These are phyloP conservation scores for Arthrobotrys conoides DNA, from an alignment of 2,329 filamentous ascomycete genomes.

Conservation along the genomic window DNA sequence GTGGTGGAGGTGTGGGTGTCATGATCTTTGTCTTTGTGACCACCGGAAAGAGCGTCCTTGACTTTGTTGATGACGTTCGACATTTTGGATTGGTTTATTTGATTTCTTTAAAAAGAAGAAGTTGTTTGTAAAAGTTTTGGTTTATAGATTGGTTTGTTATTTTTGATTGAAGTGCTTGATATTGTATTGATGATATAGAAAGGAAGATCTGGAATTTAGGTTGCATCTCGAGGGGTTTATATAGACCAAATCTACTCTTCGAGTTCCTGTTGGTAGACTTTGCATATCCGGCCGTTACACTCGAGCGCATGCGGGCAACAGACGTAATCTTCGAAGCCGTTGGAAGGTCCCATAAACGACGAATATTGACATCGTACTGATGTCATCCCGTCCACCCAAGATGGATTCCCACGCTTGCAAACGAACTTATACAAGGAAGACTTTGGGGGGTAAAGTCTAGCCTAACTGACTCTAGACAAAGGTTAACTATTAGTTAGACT, in stretches of 20 bases:
- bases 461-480: too few relatives aligned
- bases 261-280: not conserved
- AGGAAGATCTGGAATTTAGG: slow-evolving; percentile 1
- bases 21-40: slow-evolving; percentile 50
- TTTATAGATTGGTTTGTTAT: slow-evolving; percentile 4
- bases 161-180: slow-evolving; percentile 9
- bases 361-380: slow-evolving; percentile 49
- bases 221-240: slow-evolving; percentile 34
- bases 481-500: not conserved
- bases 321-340: slow-evolving; percentile 38
- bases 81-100: slow-evolving; percentile 66
- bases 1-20: slow-evolving; percentile 42
- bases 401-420: slow-evolving; percentile 12
- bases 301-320: slow-evolving; percentile 16
- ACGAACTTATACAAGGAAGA: too few relatives aligned
- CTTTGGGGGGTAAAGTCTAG: too few relatives aligned
- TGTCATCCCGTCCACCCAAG: slow-evolving; percentile 43
- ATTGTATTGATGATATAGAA: slow-evolving; percentile 7
- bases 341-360: not conserved
- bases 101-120: slow-evolving; percentile 3
- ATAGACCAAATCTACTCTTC: slow-evolving; percentile 36
- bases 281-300: not conserved
- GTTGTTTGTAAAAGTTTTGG: not conserved
- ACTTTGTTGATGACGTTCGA: slow-evolving; percentile 69
- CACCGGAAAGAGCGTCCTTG: slow-evolving; percentile 68